These are phyloP conservation scores for Herpetospermum pedunculosum DNA, from an alignment of 306 rosid species.

Conservation along the genomic window DNA sequence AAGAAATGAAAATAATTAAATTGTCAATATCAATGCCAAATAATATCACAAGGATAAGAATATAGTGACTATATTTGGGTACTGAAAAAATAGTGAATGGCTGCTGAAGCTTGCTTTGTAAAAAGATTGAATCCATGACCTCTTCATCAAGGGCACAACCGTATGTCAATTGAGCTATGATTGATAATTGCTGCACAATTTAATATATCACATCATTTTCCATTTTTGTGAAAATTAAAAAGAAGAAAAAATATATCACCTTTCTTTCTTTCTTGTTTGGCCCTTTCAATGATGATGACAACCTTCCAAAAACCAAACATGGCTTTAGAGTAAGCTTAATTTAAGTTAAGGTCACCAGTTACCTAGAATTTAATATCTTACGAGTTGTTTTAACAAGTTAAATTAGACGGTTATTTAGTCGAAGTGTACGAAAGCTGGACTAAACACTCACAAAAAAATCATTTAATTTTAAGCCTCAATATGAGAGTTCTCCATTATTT, in stretches of 20 bases:
- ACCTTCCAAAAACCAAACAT: background rate
- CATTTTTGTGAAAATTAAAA: background rate
- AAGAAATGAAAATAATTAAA: background rate
- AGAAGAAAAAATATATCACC: background rate
- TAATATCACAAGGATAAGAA: background rate
- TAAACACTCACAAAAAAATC: no score
- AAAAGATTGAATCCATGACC: no score
- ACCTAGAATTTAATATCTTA: no score
- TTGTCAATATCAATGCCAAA: background rate
- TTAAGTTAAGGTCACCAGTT: no score
- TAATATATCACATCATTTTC: slow-evolving; percentile 1
- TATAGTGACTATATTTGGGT: background rate
- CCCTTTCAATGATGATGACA: background rate
- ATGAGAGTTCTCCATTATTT: background rate
- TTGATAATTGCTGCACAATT: background rate
- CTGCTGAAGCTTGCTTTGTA: background rate
- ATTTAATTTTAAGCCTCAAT: background rate
- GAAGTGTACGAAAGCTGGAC: no score
- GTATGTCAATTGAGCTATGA: no score
- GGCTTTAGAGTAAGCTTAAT: background rate
- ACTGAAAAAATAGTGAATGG: background rate
- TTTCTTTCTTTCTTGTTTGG: background rate
- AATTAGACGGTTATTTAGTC: no score
- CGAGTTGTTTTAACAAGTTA: no score
- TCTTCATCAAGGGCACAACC: no score